Evolutionary conservation across 2,329 filamentous ascomycete species (phyloP).

Genomic region (Colletotrichum sp.): DNA sequence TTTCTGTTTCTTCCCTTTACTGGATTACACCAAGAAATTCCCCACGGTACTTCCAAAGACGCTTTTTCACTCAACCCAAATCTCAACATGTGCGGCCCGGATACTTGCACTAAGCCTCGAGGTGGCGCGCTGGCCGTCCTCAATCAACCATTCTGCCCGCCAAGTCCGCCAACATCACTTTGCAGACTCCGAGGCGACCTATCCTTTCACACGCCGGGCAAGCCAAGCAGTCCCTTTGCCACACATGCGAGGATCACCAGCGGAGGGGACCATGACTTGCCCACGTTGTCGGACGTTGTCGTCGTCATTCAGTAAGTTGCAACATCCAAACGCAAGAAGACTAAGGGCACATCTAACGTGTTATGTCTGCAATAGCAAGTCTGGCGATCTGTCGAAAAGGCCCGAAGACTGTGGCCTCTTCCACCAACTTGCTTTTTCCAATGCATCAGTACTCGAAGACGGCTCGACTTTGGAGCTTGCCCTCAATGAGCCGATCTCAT

Average conservation of each 20-base stretch:
- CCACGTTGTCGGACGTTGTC: constrained; percentile 28
- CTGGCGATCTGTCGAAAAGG: constrained; percentile 47
- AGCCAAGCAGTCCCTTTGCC: constrained; percentile 39
- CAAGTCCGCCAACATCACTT: not conserved
- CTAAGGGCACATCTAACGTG: not conserved
- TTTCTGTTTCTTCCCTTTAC: not conserved
- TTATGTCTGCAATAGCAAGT: constrained; percentile 31
- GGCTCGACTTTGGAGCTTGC: constrained; percentile 34
- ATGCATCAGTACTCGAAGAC: constrained; percentile 1
- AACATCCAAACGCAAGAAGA: not conserved
- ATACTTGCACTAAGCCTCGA: constrained; percentile 43
- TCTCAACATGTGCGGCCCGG: constrained; percentile 49
- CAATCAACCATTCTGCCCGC: constrained; percentile 24
- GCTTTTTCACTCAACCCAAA: not conserved
- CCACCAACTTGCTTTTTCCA: constrained; percentile 38
- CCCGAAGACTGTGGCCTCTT: constrained; percentile 48
- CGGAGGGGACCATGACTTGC: constrained; percentile 1
- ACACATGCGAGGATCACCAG: constrained; percentile 49
- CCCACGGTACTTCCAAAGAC: not conserved
- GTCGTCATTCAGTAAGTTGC: constrained; percentile 51
- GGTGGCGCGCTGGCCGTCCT: constrained; percentile 54
- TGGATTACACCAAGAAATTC: not conserved
- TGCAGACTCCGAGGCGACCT: constrained; percentile 39
- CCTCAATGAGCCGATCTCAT: constrained; percentile 42
- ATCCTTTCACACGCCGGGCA: constrained; percentile 47